Base-by-base conservation (phyloP, 352 stramenopile species). In the Pythium sp. region DNA sequence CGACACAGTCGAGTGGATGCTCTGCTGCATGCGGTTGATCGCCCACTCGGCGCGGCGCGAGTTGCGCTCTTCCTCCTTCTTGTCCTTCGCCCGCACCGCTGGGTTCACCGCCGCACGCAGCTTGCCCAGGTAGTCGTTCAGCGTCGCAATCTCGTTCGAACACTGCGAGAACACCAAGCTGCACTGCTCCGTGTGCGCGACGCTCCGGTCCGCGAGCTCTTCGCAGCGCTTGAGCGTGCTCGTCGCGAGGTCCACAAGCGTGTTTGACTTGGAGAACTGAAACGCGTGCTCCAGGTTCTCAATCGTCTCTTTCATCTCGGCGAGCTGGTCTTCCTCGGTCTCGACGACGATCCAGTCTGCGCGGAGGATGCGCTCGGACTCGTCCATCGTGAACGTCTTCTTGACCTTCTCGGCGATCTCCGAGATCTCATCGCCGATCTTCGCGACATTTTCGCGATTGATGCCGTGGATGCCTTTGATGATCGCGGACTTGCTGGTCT, bases 81-180 rank as follows among this genome's bases (percentile, higher is more conserved):
- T 76, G 34, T 96, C 85, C 36, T 84, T 89, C 11, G 79, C 73
- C n/a, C 76, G 68, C 43, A 83, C 60, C 0, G 69, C 58, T 1
- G 86, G 86, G 49, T 90, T 73, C 46, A 94, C 81, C 0, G 85
- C 81, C 2, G 86, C 80, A 18, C 84, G 78, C 26, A 96, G 73
- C 67, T 94, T 94, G 28, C 72, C 77, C 59, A 96, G 62, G 65
- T 96, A 94, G 70, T 96, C 86, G 0, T 77, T 79, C 2, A 96
- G 74, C 64, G 87, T 94, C 51, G 79, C 61, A 51, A 92, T 84
- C 46, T 94, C 85, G 69, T 93, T 96, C 41, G 72, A 72, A 62
- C 81, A 93, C 58, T 93, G 84, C 34, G 85, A 82, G 58, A 93
- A 92, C 77, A 96, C 90, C 54, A 96, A 70, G 54, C 91, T 87